A percentile compares a stretch with the other conserved stretches of the same genome.
Evolutionary conservation across 345 rosid genomes (phyloP).

Genomic region (Rhodamnia argentea): DNA sequence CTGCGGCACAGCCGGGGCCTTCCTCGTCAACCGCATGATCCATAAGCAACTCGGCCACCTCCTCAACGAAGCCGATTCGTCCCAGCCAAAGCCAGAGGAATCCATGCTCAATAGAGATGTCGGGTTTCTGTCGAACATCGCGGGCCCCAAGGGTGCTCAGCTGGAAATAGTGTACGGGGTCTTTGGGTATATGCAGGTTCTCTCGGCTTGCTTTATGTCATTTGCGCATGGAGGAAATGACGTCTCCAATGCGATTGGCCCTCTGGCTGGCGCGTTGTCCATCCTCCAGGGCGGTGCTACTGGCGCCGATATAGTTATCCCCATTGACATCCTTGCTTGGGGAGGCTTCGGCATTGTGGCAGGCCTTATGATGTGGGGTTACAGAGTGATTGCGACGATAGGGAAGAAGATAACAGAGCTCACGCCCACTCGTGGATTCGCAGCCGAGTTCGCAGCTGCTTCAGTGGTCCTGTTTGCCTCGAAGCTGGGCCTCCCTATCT

Average conservation of each 20-base stretch:
- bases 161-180: conserved; percentile 87
- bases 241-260: conserved; percentile 94
- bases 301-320: conserved; percentile 52
- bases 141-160: conserved; percentile 83
- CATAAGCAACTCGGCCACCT: conserved; percentile 74
- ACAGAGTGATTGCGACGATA: conserved; percentile 85
- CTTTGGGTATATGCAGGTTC: conserved; percentile 86
- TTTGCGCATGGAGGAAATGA: conserved; percentile 94
- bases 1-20: conserved; percentile 70
- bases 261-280: conserved; percentile 72
- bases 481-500: conserved; percentile 75
- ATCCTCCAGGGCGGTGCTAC: conserved; percentile 61
- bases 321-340: conserved; percentile 81
- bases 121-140: conserved; percentile 68
- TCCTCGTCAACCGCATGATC: conserved; percentile 53
- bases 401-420: conserved; percentile 93
- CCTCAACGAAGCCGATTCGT: conserved; percentile 33
- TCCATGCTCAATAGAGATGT: conserved; percentile 19
- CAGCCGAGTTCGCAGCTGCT: conserved; percentile 90
- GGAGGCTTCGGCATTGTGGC: conserved; percentile 97
- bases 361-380: conserved; percentile 80
- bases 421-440: conserved; percentile 89
- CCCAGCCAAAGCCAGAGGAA: conserved; percentile 22
- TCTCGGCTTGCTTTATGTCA: conserved; percentile 97
- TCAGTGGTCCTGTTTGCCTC: conserved; percentile 84